Conservation (phyloP, 305 asterid genomes). For the Fraxinus dipetala region DNA sequence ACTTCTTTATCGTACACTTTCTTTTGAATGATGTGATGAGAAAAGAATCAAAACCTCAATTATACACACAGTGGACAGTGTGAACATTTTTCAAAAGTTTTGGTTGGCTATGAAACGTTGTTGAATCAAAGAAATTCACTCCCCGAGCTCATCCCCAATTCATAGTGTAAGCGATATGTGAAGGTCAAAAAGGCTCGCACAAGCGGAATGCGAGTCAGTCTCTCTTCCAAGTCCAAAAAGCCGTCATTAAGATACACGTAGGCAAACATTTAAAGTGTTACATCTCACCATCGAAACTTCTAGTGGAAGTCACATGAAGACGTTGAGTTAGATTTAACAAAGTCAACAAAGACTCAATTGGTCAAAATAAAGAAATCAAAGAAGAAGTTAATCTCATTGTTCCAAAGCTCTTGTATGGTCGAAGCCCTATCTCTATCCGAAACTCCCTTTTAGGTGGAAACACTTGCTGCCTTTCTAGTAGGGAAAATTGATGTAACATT, state of each 20-base stretch:
- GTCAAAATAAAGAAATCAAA: too few relatives aligned
- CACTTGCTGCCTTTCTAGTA: too few relatives aligned
- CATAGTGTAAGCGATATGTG: neutral
- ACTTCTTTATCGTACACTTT: neutral
- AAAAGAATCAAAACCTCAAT: neutral
- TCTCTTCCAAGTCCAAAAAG: neutral
- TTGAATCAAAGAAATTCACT: neutral
- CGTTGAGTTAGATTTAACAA: too few relatives aligned
- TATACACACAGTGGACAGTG: neutral
- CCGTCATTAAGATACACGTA: neutral
- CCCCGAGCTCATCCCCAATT: neutral
- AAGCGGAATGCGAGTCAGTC: neutral
- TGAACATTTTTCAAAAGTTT: constrained; percentile 9
- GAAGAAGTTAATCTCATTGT: too few relatives aligned
- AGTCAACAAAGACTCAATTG: too few relatives aligned
- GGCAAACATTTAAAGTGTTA: neutral
- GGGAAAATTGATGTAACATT: too few relatives aligned
- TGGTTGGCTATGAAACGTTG: neutral
- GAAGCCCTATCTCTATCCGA: too few relatives aligned
- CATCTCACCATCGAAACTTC: too few relatives aligned
- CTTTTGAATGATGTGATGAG: neutral
- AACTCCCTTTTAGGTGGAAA: too few relatives aligned
- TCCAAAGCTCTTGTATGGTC: too few relatives aligned
- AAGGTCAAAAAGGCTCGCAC: neutral
- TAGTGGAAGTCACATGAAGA: too few relatives aligned